Base-by-base conservation (phyloP, 257 asterid species). In the Nemophila menziesii region DNA sequence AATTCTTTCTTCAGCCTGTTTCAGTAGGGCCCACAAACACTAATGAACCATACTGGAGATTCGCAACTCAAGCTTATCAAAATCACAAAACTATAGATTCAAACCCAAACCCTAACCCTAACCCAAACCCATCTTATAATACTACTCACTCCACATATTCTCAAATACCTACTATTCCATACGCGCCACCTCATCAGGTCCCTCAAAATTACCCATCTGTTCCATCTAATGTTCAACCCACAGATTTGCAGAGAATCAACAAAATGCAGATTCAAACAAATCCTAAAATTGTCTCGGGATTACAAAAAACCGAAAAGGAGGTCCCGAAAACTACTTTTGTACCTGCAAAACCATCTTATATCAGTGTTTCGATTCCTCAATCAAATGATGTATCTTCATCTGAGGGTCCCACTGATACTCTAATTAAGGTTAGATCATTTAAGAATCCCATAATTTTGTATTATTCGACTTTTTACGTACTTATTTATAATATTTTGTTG, bases 221-320 rank as follows among this genome's bases (percentile, higher is more conserved):
- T 51, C 42, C 71, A 15, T 81, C 62, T 57, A 68, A 73, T 61
- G 62, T 81, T 39, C 73, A 69, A 44, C 67, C 64, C 33, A 26
- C 62, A 62, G 90, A 86, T 64, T 44, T 80, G 40, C 72, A 56
- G 16, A 79, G 70, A 68, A 77, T 65, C 50, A 67, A 57, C 70
- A 85, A 77, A 64, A 13, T 82, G 67, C 99, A 90, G 70, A 92
- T 90, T 56, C 96, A 94, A 8, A 86, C 93, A 55, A 92, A 92
- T 70, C 96, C 96, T 46, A 82, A 93, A 77, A 86, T 92, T 68
- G 79, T 84, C 70, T 60, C 95, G 41, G 65, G 69, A 63, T 39
- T 61, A 48, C 62, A 73, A 22, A 86, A 73, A 67, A 59, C 57
- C 22, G 93, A 86, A 43, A 77, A 75, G 70, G 93, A 79, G 50